Evolutionary conservation across 495 filamentous ascomycete genomes (phyloP), one percentile per base, ranked within the genome.

Genomic region (Pyrenopolyporus hunteri): DNA sequence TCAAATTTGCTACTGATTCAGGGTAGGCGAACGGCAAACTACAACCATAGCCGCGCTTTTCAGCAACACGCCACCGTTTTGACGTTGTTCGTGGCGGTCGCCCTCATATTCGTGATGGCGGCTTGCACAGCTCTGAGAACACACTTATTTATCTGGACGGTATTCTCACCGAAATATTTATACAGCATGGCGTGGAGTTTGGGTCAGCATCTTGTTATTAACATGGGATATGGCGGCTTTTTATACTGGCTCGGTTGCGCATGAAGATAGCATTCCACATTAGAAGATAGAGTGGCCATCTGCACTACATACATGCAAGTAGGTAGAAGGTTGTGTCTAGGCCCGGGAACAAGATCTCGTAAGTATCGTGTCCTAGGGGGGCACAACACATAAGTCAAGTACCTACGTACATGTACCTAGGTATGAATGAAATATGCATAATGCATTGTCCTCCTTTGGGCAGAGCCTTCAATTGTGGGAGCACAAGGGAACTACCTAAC

Each of bases 121-220:
- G 91, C 95, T 23, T 99, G 95, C 70, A 91, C 90, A 55, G 76
- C 82, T 8, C 68, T 98, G 68, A 79, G 94, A 65, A 89, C 88
- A 36, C 95, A 99, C 79, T 75, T 99, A 59, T 99, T 99, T 74
- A 90, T 99, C 50, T 99, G 95, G 95, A 98, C 92, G 0, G 95
- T 99, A 23, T 99, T 99, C 74, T 92, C 88, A 46, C 95, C 95
- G 3, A 99, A 98, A 74, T 99, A 91, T 75, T 73, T 99, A 62
- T 98, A 94, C 71, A 87, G 83, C 44, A 86, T 95, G 75, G 92
- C 87, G 14, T 99, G 95, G 95, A 85, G 83, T 63, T 56, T 90
- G 45, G 87, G 82, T n/a, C 87, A 88, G 73, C 93, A 98, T 83
- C 68, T 93, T 48, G 71, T 77, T 42, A 80, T 93, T 35, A 91